Evolutionary conservation across 2,329 filamentous ascomycete species (phyloP).

Genomic region (Fusarium sp.): DNA sequence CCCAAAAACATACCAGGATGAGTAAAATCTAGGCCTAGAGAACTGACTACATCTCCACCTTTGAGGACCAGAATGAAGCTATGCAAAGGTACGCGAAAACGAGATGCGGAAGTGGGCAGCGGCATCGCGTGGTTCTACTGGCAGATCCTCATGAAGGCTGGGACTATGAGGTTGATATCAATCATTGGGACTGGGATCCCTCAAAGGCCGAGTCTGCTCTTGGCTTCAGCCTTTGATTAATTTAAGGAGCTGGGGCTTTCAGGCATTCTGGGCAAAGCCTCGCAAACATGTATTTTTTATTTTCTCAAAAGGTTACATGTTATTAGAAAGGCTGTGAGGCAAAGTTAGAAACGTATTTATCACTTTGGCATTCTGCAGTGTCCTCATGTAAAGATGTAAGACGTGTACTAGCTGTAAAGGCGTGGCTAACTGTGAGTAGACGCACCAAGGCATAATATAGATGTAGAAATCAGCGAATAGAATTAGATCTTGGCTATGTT

Average conservation of each 20-base stretch:
- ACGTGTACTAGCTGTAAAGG: fast-evolving
- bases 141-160: no score
- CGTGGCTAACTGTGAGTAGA: fast-evolving
- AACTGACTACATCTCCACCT: conserved; percentile 37
- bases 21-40: conserved; percentile 28
- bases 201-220: no score
- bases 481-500: no score
- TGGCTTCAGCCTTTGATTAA: no score
- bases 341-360: not conserved
- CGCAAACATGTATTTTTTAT: no score
- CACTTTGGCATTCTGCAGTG: not conserved
- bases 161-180: not conserved
- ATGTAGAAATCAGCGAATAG: no score
- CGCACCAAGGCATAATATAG: not conserved
- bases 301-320: not conserved
- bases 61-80: no score
- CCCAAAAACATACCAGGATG: conserved; percentile 7
- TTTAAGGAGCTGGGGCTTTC: no score
- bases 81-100: no score
- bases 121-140: no score
- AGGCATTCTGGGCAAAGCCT: no score
- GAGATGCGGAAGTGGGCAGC: no score
- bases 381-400: not conserved
- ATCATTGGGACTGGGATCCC: conserved; percentile 37
- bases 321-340: not conserved